phyloP scores from a whole-genome alignment of 495 filamentous ascomycete genomes.

The Neurospora sp. region DNA sequence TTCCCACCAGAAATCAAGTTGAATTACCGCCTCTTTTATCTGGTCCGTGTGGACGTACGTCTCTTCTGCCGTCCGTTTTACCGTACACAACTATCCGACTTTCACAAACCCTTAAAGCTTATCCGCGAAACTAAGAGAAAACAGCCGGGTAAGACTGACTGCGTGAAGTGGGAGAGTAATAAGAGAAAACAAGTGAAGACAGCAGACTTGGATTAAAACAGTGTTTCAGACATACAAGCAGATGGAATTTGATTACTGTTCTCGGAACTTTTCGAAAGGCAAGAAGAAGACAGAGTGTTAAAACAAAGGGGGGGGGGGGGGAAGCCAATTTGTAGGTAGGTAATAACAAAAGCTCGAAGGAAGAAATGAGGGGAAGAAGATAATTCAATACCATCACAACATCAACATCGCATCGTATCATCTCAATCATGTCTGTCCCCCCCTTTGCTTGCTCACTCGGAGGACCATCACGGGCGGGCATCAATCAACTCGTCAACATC shows the following conservation, averaged over 20 bases:
- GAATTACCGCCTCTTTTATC: not conserved
- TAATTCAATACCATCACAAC: not conserved
- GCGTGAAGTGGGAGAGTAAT: not conserved
- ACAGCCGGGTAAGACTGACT: not conserved
- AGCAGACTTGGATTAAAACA: not conserved
- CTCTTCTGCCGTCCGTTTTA: not conserved
- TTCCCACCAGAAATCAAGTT: not conserved
- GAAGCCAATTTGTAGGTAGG: not conserved
- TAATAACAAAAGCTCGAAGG: not conserved
- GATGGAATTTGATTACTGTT: not conserved
- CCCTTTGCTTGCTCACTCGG: not conserved
- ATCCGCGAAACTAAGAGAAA: too few relatives aligned
- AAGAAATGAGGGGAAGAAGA: not conserved
- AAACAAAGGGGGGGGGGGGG: too few relatives aligned
- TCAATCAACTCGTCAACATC: not conserved
- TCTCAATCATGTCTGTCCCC: not conserved
- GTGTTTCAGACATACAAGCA: not conserved
- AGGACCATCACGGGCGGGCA: not conserved
- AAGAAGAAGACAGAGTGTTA: not conserved
- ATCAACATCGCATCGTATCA: not conserved
- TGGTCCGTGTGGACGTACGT: not conserved
- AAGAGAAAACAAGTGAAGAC: not conserved
- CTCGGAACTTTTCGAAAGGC: not conserved
- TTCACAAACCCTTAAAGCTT: not conserved
- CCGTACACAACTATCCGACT: not conserved